A percentile compares a stretch with the other conserved stretches of the same genome.
phyloP scores from a whole-genome alignment of 2,329 filamentous ascomycete species.

The Xylaria multiplex region DNA sequence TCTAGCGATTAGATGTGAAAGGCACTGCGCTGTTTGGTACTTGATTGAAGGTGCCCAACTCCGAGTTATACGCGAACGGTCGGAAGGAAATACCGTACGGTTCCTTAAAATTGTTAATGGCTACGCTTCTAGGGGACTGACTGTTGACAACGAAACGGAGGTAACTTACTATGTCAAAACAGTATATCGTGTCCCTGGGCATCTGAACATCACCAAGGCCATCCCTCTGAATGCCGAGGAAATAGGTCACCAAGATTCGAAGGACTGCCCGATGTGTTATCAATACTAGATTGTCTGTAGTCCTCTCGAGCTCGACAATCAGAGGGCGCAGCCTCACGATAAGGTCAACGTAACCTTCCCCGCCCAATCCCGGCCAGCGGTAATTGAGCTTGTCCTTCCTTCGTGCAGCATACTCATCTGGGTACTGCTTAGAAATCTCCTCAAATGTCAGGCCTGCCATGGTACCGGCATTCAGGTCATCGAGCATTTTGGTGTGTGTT shows the following conservation, averaged over 20 bases:
- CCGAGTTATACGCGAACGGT: conserved; percentile 21
- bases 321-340: conserved; percentile 32
- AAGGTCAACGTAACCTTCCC: conserved; percentile 32
- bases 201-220: conserved; percentile 23
- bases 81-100: conserved; percentile 31
- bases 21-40: conserved; percentile 27
- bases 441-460: conserved; percentile 30
- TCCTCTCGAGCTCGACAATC: conserved; percentile 34
- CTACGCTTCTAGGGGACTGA: background rate
- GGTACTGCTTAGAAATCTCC: conserved; percentile 24
- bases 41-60: conserved; percentile 24
- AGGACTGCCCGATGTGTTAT: conserved; percentile 33
- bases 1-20: conserved; percentile 13
- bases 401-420: conserved; percentile 28
- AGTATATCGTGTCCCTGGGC: conserved; percentile 29
- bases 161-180: conserved; percentile 32
- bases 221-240: conserved; percentile 32
- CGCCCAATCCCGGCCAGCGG: conserved; percentile 33
- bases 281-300: conserved; percentile 25
- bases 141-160: background rate
- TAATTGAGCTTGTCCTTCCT: conserved; percentile 31
- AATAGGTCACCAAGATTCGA: conserved; percentile 28
- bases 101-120: conserved; percentile 15
- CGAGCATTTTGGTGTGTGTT: conserved; percentile 33
- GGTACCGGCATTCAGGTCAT: conserved; percentile 30